phyloP scores from a whole-genome alignment of 164 flowering plant genomes.

The Tetracentron sinense region DNA sequence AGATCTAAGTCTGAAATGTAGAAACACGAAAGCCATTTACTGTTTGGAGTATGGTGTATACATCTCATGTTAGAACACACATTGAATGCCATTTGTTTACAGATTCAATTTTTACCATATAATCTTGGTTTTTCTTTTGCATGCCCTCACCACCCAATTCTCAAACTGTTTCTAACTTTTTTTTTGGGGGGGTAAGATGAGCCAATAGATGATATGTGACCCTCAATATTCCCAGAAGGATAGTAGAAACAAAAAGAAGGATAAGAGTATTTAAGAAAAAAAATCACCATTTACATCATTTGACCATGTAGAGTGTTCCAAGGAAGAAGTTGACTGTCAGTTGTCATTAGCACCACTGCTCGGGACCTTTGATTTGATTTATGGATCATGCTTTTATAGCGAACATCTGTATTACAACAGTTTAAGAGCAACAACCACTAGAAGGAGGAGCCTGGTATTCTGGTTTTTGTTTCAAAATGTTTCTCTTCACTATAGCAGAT shows the following conservation, averaged over 20 bases:
- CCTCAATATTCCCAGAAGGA: background rate
- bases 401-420: background rate
- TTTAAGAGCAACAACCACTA: slow-evolving; percentile 47
- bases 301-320: background rate
- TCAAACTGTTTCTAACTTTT: slow-evolving; percentile 4
- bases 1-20: background rate
- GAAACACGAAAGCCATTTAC: background rate
- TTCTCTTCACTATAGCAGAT: slow-evolving; percentile 48
- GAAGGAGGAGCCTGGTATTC: slow-evolving; percentile 31
- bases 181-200: background rate
- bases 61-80: background rate
- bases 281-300: slow-evolving; percentile 10
- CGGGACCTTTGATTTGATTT: background rate
- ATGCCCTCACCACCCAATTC: background rate
- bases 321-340: background rate
- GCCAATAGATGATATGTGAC: background rate
- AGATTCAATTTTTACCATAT: background rate
- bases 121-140: background rate
- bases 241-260: background rate
- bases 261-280: background rate
- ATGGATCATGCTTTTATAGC: background rate
- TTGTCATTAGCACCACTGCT: background rate
- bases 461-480: slow-evolving; percentile 58
- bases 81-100: background rate
- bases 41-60: background rate